Evolutionary conservation across 164 flowering plant genomes (phyloP).

Genomic region (Stephania yunnanensis): DNA sequence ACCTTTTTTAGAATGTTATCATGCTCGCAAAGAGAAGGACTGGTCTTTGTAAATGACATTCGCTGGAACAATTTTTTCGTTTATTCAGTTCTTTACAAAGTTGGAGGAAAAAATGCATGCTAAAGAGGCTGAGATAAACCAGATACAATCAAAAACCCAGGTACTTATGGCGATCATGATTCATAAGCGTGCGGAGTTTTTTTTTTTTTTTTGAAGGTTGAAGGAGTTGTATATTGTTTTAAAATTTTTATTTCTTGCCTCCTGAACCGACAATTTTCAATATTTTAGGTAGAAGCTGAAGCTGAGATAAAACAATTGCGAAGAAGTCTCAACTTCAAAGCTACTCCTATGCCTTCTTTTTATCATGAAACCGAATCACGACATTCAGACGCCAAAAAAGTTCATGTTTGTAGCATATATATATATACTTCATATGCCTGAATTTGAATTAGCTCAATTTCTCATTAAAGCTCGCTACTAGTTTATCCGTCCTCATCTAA

Average conservation of each 20-base stretch:
- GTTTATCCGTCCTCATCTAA: too few species aligned
- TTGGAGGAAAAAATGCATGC: constrained; percentile 56
- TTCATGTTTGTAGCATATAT: constrained; percentile 14
- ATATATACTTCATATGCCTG: too few species aligned
- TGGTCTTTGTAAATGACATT: not conserved
- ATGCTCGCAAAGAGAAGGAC: not conserved
- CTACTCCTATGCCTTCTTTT: constrained; percentile 79
- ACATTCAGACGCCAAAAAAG: constrained; percentile 41
- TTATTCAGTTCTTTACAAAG: constrained; percentile 43
- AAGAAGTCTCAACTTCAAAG: constrained; percentile 66
- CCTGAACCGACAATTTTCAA: not conserved
- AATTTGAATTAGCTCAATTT: too few species aligned
- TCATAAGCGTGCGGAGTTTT: not conserved
- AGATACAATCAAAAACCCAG: constrained; percentile 56
- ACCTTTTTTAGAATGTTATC: constrained; percentile 4
- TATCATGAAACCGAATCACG: constrained; percentile 35
- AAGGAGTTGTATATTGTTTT: not conserved
- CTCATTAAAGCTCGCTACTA: too few species aligned
- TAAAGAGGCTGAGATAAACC: constrained; percentile 55
- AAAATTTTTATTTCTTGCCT: not conserved
- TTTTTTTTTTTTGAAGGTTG: not conserved
- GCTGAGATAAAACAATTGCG: constrained; percentile 64
- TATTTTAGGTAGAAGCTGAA: constrained; percentile 47
- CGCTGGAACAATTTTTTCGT: not conserved
- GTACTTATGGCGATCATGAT: constrained; percentile 22